phyloP scores from a whole-genome alignment of 441 rosid genomes.

The Euphorbia celastroides region DNA sequence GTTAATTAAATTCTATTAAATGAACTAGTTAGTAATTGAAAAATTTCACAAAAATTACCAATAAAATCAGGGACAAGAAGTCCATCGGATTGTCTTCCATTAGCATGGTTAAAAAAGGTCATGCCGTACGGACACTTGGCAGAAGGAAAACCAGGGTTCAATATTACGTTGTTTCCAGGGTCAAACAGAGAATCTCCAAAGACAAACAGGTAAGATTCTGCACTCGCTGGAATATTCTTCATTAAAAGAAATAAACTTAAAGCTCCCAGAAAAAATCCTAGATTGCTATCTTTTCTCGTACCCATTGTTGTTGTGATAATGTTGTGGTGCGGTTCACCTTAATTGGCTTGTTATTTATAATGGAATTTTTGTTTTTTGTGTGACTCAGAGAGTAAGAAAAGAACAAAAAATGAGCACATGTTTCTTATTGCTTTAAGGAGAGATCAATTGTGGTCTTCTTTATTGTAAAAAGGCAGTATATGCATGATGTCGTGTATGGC shows the following conservation, averaged over 20 bases:
- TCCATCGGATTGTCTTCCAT: conserved; percentile 34
- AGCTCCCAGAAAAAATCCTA: neutral
- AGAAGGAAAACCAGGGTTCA: neutral
- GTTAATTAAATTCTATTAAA: no score
- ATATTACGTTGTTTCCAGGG: conserved; percentile 26
- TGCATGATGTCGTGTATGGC: no score
- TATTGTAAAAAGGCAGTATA: no score
- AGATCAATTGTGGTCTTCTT: no score
- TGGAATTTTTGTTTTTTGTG: no score
- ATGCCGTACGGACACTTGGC: conserved; percentile 24
- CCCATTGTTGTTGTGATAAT: neutral
- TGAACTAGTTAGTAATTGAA: no score
- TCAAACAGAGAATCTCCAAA: conserved; percentile 32
- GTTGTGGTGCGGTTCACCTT: no score
- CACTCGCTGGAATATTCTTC: neutral
- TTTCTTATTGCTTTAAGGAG: no score
- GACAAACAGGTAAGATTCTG: conserved; percentile 12
- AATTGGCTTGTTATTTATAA: no score
- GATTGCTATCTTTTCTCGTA: neutral
- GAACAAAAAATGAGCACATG: no score
- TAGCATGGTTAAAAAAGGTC: conserved; percentile 23
- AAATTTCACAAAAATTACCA: conserved; percentile 12
- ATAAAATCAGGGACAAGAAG: conserved; percentile 38
- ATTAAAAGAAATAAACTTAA: neutral
- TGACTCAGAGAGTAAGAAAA: no score